phyloP scores from a whole-genome alignment of 2,329 filamentous ascomycete species.

The Knoxdaviesia capensis region DNA sequence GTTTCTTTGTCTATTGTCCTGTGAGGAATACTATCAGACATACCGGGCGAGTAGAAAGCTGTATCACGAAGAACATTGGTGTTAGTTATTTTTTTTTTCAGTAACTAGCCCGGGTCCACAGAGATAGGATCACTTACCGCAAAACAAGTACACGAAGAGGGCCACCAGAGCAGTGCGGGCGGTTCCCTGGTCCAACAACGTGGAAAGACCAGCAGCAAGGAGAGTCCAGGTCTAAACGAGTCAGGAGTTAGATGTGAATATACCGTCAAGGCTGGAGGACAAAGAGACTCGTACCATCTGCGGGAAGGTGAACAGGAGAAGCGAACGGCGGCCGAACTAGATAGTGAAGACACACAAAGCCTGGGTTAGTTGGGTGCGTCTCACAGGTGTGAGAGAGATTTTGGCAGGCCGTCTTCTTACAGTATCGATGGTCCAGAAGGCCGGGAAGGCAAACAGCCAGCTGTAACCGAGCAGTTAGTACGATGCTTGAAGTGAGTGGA shows the following conservation, averaged over 20 bases:
- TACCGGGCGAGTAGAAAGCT: constrained; percentile 40
- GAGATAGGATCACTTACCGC: constrained; percentile 11
- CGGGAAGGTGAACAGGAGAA: constrained; percentile 46
- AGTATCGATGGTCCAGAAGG: constrained; percentile 46
- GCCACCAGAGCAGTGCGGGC: constrained; percentile 33
- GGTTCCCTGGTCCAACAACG: constrained; percentile 14
- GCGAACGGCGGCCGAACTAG: constrained; percentile 33
- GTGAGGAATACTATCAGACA: background rate
- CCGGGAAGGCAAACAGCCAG: constrained; percentile 46
- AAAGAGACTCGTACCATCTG: constrained; percentile 26
- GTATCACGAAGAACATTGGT: no score
- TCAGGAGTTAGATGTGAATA: no score
- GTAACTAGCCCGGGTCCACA: no score
- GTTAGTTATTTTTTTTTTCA: no score
- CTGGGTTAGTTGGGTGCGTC: no score
- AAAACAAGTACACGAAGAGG: constrained; percentile 44
- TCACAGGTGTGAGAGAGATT: no score
- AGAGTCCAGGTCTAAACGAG: constrained; percentile 23
- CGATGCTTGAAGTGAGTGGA: background rate
- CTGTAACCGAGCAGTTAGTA: background rate
- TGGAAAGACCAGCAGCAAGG: constrained; percentile 20
- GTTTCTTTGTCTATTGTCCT: no score
- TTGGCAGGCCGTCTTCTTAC: no score
- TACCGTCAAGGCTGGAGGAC: no score
- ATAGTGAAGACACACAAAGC: no score